These are phyloP conservation scores for Dendrobium catenatum DNA, from an alignment of 106 monocot genomes.

Conservation along the genomic window DNA sequence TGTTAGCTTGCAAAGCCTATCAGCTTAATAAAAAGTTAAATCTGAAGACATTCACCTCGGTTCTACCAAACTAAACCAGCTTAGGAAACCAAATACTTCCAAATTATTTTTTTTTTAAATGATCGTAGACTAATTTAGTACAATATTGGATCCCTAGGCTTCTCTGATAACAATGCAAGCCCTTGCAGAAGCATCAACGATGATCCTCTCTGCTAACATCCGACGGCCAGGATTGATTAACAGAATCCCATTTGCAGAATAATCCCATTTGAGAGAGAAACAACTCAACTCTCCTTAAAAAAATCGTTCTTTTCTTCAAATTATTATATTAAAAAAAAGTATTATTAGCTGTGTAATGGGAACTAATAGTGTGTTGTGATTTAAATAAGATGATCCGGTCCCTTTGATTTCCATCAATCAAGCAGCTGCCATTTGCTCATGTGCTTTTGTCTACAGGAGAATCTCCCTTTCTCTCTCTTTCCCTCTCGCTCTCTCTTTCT, in stretches of 20 bases:
- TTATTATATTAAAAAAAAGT: no score
- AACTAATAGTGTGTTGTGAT: neutral
- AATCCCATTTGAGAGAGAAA: no score
- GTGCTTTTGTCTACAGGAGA: constrained; percentile 10
- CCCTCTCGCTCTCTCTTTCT: neutral
- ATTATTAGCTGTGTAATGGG: no score
- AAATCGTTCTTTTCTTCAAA: neutral
- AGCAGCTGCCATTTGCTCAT: neutral
- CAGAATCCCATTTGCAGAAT: no score
- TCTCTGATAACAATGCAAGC: neutral
- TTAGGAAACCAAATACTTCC: neutral
- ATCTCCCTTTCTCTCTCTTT: neutral
- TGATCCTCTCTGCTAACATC: neutral
- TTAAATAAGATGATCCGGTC: neutral
- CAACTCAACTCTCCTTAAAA: neutral
- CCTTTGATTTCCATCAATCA: neutral
- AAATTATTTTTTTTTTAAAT: neutral
- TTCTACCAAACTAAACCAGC: neutral
- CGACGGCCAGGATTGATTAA: neutral
- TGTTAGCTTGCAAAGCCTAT: neutral
- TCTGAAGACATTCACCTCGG: neutral
- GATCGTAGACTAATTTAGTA: no score
- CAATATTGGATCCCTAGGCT: neutral
- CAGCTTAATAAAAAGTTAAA: neutral
- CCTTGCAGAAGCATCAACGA: neutral